Evolutionary conservation across 108 stramenopile species (phyloP).

Genomic region (Schizochytrium sp.): DNA sequence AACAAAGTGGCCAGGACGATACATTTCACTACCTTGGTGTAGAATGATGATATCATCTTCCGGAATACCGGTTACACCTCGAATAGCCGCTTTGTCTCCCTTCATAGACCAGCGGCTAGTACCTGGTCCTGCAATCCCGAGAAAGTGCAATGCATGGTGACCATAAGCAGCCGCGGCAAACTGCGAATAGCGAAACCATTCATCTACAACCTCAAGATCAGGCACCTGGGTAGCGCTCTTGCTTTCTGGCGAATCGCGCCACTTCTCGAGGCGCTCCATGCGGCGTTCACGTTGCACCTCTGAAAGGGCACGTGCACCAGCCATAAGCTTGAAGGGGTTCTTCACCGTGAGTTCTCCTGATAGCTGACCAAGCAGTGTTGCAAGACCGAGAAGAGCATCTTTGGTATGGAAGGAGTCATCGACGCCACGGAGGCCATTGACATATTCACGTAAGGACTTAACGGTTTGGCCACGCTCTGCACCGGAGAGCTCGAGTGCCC

Average conservation of each 20-base stretch:
- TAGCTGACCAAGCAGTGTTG: background rate
- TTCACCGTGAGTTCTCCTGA: slow-evolving; percentile 13
- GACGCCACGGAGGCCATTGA: background rate
- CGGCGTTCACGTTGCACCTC: background rate
- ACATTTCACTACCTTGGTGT: background rate
- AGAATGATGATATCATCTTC: slow-evolving; percentile 27
- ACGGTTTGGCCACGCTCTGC: background rate
- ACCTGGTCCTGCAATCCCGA: background rate
- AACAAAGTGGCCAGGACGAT: slow-evolving; percentile 35
- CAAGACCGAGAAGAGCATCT: slow-evolving; percentile 19
- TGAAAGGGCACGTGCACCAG: slow-evolving; percentile 35
- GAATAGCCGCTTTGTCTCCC: background rate
- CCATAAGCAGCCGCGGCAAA: slow-evolving; percentile 45
- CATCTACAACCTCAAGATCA: background rate
- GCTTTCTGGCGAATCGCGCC: slow-evolving; percentile 1
- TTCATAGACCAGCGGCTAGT: background rate
- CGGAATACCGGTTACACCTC: background rate
- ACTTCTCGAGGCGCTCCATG: background rate
- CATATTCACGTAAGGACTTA: slow-evolving; percentile 7
- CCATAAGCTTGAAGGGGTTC: slow-evolving; percentile 7
- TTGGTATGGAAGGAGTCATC: slow-evolving; percentile 25
- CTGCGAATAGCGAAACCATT: slow-evolving; percentile 18
- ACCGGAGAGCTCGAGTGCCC: background rate
- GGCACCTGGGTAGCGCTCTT: slow-evolving; percentile 19
- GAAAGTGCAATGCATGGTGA: slow-evolving; percentile 48